These are phyloP conservation scores for Mortierella sp. DNA, from an alignment of 371 early-diverging fungal species.

Conservation along the genomic window DNA sequence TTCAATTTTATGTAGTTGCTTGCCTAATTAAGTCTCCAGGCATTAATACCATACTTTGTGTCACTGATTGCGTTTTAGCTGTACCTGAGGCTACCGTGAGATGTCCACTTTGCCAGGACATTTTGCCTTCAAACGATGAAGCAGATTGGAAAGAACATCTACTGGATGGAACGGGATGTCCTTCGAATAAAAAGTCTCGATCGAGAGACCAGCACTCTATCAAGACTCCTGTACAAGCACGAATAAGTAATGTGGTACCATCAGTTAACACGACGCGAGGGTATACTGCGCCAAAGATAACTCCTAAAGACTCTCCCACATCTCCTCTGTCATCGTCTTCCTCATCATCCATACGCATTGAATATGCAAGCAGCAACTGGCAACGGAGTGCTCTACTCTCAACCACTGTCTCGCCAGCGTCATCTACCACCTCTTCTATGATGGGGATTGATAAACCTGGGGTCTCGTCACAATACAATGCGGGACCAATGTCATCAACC, in stretches of 20 bases:
- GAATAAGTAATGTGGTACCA: not conserved
- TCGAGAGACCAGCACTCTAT: not conserved
- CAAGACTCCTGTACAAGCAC: not conserved
- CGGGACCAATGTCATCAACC: not conserved
- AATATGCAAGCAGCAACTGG: not conserved
- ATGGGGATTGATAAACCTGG: slow-evolving; percentile 1
- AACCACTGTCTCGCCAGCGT: slow-evolving; percentile 10
- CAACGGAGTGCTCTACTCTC: slow-evolving; percentile 3
- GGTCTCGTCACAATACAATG: not conserved
- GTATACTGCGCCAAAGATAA: not conserved
- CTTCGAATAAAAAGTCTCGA: slow-evolving; percentile 57
- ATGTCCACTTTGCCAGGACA: slow-evolving; percentile 76
- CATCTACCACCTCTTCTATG: slow-evolving; percentile 10
- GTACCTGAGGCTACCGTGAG: slow-evolving; percentile 55
- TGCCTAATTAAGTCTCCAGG: not conserved
- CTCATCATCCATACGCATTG: slow-evolving; percentile 15
- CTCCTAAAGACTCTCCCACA: slow-evolving; percentile 13
- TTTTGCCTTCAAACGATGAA: slow-evolving; percentile 71
- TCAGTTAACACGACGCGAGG: slow-evolving; percentile 11
- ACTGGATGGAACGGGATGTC: slow-evolving; percentile 67
- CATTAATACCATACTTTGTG: not conserved
- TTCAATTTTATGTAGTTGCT: not conserved
- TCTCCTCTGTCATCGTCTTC: slow-evolving; percentile 27
- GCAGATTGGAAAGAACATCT: slow-evolving; percentile 78
- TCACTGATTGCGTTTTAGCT: slow-evolving; percentile 1